Conservation (phyloP, 352 stramenopile species). For the Albugo candida region DNA sequence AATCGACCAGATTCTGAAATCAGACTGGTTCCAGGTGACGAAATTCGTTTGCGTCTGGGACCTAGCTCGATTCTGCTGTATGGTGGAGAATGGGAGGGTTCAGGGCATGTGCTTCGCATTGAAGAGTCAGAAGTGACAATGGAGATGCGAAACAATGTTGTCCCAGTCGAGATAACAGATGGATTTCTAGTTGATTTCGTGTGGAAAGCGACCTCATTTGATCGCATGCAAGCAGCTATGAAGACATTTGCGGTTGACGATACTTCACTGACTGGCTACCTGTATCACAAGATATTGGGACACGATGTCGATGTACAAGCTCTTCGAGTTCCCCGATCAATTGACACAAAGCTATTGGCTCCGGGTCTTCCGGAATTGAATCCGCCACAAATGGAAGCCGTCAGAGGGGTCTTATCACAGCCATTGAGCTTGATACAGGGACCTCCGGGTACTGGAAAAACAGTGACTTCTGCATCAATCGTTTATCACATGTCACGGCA, state of each 20-base stretch:
- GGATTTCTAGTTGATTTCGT: constrained; percentile 97
- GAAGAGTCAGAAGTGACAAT: constrained; percentile 73
- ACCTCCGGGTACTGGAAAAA: constrained; percentile 93
- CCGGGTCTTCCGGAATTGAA: constrained; percentile 96
- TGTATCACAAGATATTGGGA: constrained; percentile 98
- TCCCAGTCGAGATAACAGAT: constrained; percentile 85
- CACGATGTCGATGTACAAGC: constrained; percentile 92
- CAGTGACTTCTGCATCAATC: constrained; percentile 94
- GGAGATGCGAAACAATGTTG: constrained; percentile 68
- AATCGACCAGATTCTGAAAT: constrained; percentile 77
- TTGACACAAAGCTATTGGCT: constrained; percentile 58
- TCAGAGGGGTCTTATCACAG: constrained; percentile 90
- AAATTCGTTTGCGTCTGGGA: constrained; percentile 88
- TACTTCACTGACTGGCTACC: constrained; percentile 94
- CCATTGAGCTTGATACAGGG: constrained; percentile 97
- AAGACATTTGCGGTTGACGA: constrained; percentile 98
- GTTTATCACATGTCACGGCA: constrained; percentile 99
- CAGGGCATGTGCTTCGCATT: constrained; percentile 83
- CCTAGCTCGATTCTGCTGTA: constrained; percentile 60
- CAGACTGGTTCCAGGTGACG: constrained; percentile 89
- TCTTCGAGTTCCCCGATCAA: constrained; percentile 54
- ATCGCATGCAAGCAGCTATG: constrained; percentile 97
- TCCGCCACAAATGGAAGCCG: constrained; percentile 90
- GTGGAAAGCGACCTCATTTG: constrained; percentile 98
- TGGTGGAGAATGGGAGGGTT: constrained; percentile 84